These are phyloP conservation scores for Aphanocladium album DNA, from an alignment of 2,329 filamentous ascomycete species.

Conservation along the genomic window DNA sequence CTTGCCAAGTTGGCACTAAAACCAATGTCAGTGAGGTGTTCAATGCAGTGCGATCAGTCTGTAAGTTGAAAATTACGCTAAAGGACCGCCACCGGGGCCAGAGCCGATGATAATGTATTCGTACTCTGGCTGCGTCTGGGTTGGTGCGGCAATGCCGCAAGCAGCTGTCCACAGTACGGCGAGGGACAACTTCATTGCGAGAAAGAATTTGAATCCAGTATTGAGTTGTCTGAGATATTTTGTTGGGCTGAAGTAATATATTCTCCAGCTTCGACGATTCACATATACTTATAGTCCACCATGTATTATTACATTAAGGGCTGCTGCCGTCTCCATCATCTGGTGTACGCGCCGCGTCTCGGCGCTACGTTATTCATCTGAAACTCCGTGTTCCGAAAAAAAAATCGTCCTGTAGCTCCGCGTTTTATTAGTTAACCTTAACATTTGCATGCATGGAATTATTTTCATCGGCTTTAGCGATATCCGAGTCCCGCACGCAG, in stretches of 20 bases:
- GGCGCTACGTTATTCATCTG: background rate
- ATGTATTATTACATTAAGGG: too few species aligned
- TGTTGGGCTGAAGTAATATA: background rate
- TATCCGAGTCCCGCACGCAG: background rate
- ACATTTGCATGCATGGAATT: background rate
- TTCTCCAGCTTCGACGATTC: background rate
- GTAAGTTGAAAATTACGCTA: constrained; percentile 30
- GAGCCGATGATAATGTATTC: constrained; percentile 57
- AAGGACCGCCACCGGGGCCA: constrained; percentile 48
- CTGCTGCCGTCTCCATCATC: background rate
- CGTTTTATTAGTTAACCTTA: background rate
- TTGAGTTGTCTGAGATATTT: background rate
- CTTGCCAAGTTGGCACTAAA: constrained; percentile 43
- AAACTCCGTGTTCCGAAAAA: background rate
- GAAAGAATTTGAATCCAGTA: background rate
- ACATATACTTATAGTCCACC: background rate
- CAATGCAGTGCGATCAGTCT: background rate
- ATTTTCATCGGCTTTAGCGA: background rate
- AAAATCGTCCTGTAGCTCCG: background rate
- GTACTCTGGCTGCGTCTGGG: constrained; percentile 29
- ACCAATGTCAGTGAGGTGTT: background rate
- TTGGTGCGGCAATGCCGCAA: background rate
- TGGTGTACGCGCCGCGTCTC: background rate
- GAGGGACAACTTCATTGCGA: background rate
- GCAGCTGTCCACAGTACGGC: background rate